Conservation (phyloP, 2,329 filamentous ascomycete genomes). For the Penicillium sclerotigenum region DNA sequence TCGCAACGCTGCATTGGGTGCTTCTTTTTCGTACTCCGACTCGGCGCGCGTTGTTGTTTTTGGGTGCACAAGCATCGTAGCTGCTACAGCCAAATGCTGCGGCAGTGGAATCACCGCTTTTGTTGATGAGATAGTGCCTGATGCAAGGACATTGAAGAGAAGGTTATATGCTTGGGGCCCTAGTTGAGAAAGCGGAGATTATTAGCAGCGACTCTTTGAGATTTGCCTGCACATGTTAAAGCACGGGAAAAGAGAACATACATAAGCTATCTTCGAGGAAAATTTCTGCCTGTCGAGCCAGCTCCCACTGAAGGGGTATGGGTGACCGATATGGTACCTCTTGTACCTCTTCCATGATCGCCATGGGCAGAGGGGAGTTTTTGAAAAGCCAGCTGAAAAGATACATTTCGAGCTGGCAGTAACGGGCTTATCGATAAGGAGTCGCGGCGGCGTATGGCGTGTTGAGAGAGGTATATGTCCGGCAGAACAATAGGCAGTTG, state of each 20-base stretch:
- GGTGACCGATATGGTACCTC: conserved; percentile 51
- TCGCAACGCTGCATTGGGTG: conserved; percentile 63
- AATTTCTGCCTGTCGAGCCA: conserved; percentile 65
- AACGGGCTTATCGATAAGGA: conserved; percentile 25
- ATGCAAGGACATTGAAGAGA: conserved; percentile 48
- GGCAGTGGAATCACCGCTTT: conserved; percentile 65
- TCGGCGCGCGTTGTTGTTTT: conserved; percentile 69
- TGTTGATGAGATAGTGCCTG: conserved; percentile 35
- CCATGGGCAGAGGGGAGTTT: conserved; percentile 17
- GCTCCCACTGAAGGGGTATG: conserved; percentile 58
- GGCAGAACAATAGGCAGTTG: background rate
- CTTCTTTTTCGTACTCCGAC: conserved; percentile 58
- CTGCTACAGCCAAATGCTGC: conserved; percentile 71
- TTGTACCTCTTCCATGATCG: conserved; percentile 15
- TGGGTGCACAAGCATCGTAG: conserved; percentile 79
- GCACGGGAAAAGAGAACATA: conserved; percentile 36
- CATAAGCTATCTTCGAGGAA: conserved; percentile 70
- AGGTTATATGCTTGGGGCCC: conserved; percentile 61
- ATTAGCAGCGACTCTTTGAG: background rate
- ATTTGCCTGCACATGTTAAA: background rate
- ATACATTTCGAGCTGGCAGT: conserved; percentile 1
- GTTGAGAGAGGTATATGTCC: background rate
- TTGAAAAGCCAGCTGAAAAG: background rate
- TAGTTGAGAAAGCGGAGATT: conserved; percentile 27
- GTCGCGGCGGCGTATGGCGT: background rate